Conservation (phyloP, 2,329 filamentous ascomycete species). For the Penicillium expansum region DNA sequence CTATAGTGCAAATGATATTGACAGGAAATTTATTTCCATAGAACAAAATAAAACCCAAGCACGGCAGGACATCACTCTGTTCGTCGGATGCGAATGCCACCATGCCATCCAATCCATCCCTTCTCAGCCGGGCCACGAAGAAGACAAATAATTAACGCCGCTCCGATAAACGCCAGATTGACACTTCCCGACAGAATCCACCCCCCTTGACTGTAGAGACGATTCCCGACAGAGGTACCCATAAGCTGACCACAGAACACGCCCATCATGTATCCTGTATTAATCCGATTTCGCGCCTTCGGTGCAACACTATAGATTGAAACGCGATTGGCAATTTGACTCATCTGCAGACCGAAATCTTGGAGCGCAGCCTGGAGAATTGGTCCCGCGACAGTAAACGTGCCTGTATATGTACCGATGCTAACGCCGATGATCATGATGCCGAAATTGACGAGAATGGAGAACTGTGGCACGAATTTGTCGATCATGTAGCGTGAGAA, state of each 20-base stretch:
- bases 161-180: constrained; percentile 54
- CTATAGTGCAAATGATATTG: neutral
- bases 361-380: constrained; percentile 68
- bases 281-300: constrained; percentile 69
- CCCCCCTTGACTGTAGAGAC: constrained; percentile 55
- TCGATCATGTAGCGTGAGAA: constrained; percentile 71
- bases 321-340: constrained; percentile 66
- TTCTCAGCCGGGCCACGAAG: constrained; percentile 56
- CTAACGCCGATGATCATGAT: constrained; percentile 61
- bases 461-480: constrained; percentile 64
- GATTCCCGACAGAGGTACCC: constrained; percentile 61
- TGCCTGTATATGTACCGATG: constrained; percentile 68
- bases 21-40: neutral
- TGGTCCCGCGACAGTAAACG: constrained; percentile 65
- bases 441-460: constrained; percentile 60
- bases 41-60: neutral
- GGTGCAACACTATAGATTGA: constrained; percentile 70
- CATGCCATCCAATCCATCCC: constrained; percentile 60
- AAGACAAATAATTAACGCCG: constrained; percentile 48
- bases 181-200: constrained; percentile 58
- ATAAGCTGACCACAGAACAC: constrained; percentile 73
- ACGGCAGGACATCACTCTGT: neutral
- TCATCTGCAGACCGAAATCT: constrained; percentile 70
- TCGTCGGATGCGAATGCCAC: constrained; percentile 51
- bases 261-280: constrained; percentile 77